Evolutionary conservation across 768 basidiomycete species (phyloP).

Genomic region (Chalciporus piperatus): DNA sequence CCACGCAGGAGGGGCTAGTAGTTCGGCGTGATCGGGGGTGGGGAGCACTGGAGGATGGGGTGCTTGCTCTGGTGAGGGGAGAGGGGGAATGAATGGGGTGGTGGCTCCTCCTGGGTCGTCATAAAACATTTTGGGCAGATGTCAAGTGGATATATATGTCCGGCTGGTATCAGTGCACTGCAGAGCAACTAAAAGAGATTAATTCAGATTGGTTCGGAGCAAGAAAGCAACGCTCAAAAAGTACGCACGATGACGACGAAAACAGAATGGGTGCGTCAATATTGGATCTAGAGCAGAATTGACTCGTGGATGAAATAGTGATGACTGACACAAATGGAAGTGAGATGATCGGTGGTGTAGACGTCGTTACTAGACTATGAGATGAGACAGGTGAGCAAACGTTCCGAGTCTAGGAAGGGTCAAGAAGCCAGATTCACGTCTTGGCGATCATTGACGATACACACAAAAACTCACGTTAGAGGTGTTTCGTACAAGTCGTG

Average conservation of each 20-base stretch:
- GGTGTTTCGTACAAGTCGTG: conserved; percentile 3
- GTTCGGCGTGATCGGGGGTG: conserved; percentile 23
- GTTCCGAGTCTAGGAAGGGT: neutral
- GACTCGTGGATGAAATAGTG: conserved; percentile 16
- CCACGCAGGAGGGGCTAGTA: conserved; percentile 35
- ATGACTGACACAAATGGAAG: conserved; percentile 2
- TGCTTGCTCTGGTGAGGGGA: conserved; percentile 32
- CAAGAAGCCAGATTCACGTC: conserved; percentile 5
- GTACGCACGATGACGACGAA: conserved; percentile 12
- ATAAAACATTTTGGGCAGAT: conserved; percentile 24
- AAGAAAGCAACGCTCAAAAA: neutral
- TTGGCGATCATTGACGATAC: neutral
- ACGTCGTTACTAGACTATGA: neutral
- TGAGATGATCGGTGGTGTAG: neutral
- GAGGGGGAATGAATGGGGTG: conserved; percentile 42
- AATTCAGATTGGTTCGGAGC: conserved; percentile 4
- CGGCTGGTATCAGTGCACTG: conserved; percentile 21
- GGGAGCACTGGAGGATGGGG: conserved; percentile 38
- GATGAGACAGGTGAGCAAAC: conserved; percentile 6
- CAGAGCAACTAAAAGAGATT: conserved; percentile 9
- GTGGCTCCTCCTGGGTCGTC: conserved; percentile 28
- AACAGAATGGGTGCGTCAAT: neutral
- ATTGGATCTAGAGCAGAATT: conserved; percentile 9
- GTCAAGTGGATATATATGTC: conserved; percentile 22
- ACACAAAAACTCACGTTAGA: conserved; percentile 3